These are phyloP conservation scores for Kodamaea plutei DNA, from an alignment of 1,139 yeast species.

Conservation along the genomic window DNA sequence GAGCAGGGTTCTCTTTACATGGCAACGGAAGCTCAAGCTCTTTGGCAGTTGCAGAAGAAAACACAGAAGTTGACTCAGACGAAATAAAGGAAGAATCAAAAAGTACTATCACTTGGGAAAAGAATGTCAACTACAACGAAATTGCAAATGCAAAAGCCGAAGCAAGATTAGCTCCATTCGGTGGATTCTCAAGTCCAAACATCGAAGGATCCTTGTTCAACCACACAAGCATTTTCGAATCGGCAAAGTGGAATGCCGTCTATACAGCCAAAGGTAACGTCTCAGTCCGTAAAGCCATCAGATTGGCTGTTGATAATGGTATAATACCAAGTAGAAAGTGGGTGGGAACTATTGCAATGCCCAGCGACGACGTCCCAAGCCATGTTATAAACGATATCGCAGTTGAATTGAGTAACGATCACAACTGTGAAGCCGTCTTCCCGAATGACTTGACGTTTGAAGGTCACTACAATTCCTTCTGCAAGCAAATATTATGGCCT, in stretches of 20 bases:
- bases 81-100: constrained; percentile 3
- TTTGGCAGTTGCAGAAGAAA: constrained; percentile 28
- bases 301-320: constrained; percentile 50
- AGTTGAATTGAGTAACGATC: constrained; percentile 38
- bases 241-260: constrained; percentile 73
- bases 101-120: constrained; percentile 7
- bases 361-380: constrained; percentile 74
- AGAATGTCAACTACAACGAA: constrained; percentile 23
- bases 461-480: constrained; percentile 86
- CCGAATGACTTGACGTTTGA: constrained; percentile 76
- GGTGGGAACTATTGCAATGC: constrained; percentile 91
- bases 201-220: constrained; percentile 38
- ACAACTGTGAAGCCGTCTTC: constrained; percentile 61
- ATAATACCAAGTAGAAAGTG: constrained; percentile 53
- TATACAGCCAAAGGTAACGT: constrained; percentile 79
- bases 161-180: constrained; percentile 59
- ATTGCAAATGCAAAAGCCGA: constrained; percentile 29
- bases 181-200: constrained; percentile 65
- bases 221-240: constrained; percentile 56
- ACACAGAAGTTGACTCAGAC: constrained; percentile 18
- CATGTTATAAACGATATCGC: constrained; percentile 50
- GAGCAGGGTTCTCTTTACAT: constrained; percentile 22
- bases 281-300: constrained; percentile 82
- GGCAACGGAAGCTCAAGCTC: constrained; percentile 31
- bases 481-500: constrained; percentile 96